Evolutionary conservation across 2,329 filamentous ascomycete genomes (phyloP).

Genomic region (Trichophaea hybrida): DNA sequence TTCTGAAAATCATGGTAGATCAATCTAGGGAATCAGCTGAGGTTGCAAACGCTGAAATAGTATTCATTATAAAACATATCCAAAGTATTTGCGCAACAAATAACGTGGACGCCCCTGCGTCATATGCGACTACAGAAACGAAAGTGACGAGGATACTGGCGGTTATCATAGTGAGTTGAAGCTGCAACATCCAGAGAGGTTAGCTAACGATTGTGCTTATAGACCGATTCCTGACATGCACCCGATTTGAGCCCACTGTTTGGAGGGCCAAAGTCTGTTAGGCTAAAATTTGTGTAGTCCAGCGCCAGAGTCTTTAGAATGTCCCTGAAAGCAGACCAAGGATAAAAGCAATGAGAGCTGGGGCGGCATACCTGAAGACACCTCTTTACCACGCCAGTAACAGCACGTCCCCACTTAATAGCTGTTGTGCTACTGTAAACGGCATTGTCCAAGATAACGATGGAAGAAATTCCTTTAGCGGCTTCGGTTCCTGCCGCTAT

Average conservation of each 20-base stretch:
- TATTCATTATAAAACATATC: slow-evolving; percentile 58
- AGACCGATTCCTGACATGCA: too few species aligned
- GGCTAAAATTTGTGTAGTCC: too few species aligned
- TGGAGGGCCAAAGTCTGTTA: too few species aligned
- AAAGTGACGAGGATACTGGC: slow-evolving; percentile 53
- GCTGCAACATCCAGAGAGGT: slow-evolving; percentile 41
- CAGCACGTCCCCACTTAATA: slow-evolving; percentile 52
- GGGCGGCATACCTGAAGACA: slow-evolving; percentile 31
- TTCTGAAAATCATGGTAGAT: slow-evolving; percentile 43
- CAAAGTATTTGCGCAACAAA: slow-evolving; percentile 53
- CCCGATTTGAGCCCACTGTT: too few species aligned
- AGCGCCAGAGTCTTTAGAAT: too few species aligned
- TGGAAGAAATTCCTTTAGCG: slow-evolving; percentile 52
- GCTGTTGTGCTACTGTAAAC: slow-evolving; percentile 52
- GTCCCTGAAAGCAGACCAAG: too few species aligned
- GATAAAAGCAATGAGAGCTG: too few species aligned
- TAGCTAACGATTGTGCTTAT: too few species aligned
- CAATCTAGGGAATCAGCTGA: slow-evolving; percentile 48
- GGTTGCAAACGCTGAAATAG: slow-evolving; percentile 49
- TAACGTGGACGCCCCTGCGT: slow-evolving; percentile 44
- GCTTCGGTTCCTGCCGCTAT: slow-evolving; percentile 56
- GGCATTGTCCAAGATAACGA: slow-evolving; percentile 53
- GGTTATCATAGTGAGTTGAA: slow-evolving; percentile 57
- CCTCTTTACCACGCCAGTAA: slow-evolving; percentile 54
- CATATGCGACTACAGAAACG: slow-evolving; percentile 45